A percentile compares a stretch with the other conserved stretches of the same genome.
Evolutionary conservation across 2,329 filamentous ascomycete species (phyloP).

Genomic region (Talaromyces piceae): DNA sequence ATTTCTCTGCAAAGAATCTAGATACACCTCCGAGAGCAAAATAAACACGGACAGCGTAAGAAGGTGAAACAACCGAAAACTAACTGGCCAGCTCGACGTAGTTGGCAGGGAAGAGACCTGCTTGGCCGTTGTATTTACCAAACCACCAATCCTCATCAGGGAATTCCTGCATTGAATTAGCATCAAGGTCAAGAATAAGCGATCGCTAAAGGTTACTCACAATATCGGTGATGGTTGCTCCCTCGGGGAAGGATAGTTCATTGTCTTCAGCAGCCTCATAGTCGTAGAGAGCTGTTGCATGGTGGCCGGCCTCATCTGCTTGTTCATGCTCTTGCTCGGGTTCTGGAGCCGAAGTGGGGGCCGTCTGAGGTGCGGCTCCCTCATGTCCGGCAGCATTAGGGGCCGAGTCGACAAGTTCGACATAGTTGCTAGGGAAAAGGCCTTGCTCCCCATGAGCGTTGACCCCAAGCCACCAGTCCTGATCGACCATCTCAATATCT

Average conservation of each 20-base stretch:
- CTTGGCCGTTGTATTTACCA: constrained; percentile 70
- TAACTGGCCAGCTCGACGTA: constrained; percentile 39
- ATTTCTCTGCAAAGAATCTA: neutral
- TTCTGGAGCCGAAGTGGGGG: constrained; percentile 10
- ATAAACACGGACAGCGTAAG: neutral
- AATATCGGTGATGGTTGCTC: constrained; percentile 70
- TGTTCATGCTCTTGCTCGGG: constrained; percentile 17
- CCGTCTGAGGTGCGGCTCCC: constrained; percentile 23
- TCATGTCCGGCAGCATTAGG: constrained; percentile 27
- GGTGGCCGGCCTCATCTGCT: too few species aligned
- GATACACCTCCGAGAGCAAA: neutral
- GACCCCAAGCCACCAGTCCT: constrained; percentile 98
- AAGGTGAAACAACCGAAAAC: neutral
- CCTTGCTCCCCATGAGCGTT: constrained; percentile 78
- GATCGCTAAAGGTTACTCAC: constrained; percentile 43
- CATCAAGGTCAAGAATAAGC: neutral
- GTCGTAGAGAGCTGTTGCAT: constrained; percentile 82
- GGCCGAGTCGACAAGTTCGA: constrained; percentile 65
- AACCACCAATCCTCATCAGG: constrained; percentile 99
- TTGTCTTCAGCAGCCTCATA: constrained; percentile 98
- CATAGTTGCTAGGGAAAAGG: constrained; percentile 95
- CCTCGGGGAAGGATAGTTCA: constrained; percentile 75
- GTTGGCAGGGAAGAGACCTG: constrained; percentile 68
- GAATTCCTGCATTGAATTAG: constrained; percentile 58
- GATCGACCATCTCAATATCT: constrained; percentile 94